phyloP scores from a whole-genome alignment of 2,329 filamentous ascomycete genomes.

The Myriosclerotinia curreyana region DNA sequence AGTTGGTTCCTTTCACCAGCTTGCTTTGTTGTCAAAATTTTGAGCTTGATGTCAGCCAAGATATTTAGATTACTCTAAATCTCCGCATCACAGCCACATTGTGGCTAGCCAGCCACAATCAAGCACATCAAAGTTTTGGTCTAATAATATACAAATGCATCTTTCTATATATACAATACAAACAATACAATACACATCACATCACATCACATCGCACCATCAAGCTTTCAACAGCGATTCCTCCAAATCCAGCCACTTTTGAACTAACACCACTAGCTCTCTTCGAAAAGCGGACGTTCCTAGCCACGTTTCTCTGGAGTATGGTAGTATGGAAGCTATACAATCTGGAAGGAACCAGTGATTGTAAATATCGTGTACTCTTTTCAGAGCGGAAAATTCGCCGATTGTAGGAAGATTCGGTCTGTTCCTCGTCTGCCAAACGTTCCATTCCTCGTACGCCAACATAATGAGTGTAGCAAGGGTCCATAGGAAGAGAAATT shows the following conservation, averaged over 20 bases:
- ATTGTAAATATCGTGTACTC: neutral
- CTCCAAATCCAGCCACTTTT: slow-evolving; percentile 18
- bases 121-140: neutral
- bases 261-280: slow-evolving; percentile 3
- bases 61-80: neutral
- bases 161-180: neutral
- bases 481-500: slow-evolving; percentile 1
- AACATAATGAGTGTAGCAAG: slow-evolving; percentile 5
- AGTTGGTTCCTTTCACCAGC: neutral
- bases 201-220: neutral
- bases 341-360: slow-evolving; percentile 10
- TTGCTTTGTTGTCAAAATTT: neutral
- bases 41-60: slow-evolving; percentile 20
- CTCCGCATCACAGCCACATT: neutral
- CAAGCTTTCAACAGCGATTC: slow-evolving; percentile 3
- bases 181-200: neutral
- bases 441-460: slow-evolving; percentile 1
- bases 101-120: neutral
- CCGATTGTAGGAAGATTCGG: neutral
- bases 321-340: slow-evolving; percentile 1
- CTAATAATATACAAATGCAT: neutral
- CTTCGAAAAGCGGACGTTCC: neutral
- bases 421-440: slow-evolving; percentile 4
- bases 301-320: slow-evolving; percentile 10
- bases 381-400: neutral